Percentiles rank a stretch among this genome's conserved stretches.
phyloP scores from a whole-genome alignment of 2,329 filamentous ascomycete species.

The Pezicula neosporulosa region DNA sequence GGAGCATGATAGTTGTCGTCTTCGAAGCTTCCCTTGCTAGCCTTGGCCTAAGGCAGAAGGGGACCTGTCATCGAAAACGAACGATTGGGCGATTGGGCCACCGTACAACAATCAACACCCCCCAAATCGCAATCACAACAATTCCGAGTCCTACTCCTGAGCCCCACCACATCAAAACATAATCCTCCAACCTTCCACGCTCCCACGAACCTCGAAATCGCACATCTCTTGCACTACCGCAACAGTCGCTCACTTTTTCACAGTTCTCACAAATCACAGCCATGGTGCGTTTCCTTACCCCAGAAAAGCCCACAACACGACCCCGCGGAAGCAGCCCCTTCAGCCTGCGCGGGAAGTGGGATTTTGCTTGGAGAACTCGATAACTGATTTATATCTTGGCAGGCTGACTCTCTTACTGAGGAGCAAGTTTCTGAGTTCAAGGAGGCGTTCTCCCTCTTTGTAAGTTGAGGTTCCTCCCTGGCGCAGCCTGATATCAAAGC shows the following conservation, averaged over 20 bases:
- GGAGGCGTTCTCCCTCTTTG: slow-evolving; percentile 99
- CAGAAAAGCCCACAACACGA: not conserved
- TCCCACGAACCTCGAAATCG: not conserved
- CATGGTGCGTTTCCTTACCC: not conserved
- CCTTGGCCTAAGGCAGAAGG: not conserved
- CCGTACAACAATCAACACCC: slow-evolving; percentile 1
- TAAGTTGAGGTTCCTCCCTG: slow-evolving; percentile 52
- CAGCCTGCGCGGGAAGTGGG: slow-evolving; percentile 7
- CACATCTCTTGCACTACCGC: not conserved
- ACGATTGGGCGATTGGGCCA: not conserved
- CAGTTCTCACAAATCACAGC: not conserved
- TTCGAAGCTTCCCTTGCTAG: not conserved
- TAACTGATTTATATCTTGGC: slow-evolving; percentile 18
- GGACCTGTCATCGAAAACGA: not conserved
- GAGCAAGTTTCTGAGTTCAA: slow-evolving; percentile 99
- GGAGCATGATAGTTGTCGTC: not conserved
- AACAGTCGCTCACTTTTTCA: not conserved
- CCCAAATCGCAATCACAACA: slow-evolving; percentile 4
- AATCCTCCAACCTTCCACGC: not conserved
- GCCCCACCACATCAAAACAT: slow-evolving; percentile 1
- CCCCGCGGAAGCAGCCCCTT: slow-evolving; percentile 19
- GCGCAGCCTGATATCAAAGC: slow-evolving; percentile 13
- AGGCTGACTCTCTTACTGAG: slow-evolving; percentile 98
- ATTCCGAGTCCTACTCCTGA: slow-evolving; percentile 1
- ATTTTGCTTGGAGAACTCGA: slow-evolving; percentile 18